Evolutionary conservation across 345 rosid genomes (phyloP).

Genomic region (Mercurialis annua): DNA sequence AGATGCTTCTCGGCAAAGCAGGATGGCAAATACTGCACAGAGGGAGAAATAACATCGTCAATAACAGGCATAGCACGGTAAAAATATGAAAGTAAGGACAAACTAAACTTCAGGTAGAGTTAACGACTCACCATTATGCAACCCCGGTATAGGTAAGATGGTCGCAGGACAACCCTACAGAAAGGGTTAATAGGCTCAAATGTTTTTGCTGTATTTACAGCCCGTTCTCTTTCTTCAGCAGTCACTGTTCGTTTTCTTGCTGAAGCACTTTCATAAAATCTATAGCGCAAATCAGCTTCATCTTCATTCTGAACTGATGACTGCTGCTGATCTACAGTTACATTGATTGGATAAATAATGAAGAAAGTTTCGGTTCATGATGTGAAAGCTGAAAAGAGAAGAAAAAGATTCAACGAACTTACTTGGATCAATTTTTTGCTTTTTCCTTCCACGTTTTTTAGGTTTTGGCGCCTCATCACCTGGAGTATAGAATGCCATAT

Average conservation of each 20-base stretch:
- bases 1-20: conserved; percentile 80
- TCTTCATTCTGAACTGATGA: conserved; percentile 40
- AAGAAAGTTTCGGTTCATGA: conserved; percentile 18
- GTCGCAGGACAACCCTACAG: conserved; percentile 81
- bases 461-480: conserved; percentile 42
- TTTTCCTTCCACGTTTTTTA: conserved; percentile 70
- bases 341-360: conserved; percentile 11
- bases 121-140: conserved; percentile 69
- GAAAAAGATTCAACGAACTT: conserved; percentile 27
- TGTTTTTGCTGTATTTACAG: conserved; percentile 68
- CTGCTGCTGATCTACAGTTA: conserved; percentile 40
- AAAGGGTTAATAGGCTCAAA: conserved; percentile 77
- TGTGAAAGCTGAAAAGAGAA: conserved; percentile 1
- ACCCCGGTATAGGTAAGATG: conserved; percentile 75
- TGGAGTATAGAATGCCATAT: conserved; percentile 26
- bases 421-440: conserved; percentile 62
- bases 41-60: background rate
- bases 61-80: background rate
- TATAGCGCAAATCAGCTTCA: conserved; percentile 46
- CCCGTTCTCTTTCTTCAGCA: conserved; percentile 74
- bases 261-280: conserved; percentile 76
- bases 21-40: conserved; percentile 72
- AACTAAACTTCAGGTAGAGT: background rate
- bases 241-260: conserved; percentile 75
- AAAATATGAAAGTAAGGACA: background rate